phyloP scores from a whole-genome alignment of 768 basidiomycete species.

The Baorangia bicolor region DNA sequence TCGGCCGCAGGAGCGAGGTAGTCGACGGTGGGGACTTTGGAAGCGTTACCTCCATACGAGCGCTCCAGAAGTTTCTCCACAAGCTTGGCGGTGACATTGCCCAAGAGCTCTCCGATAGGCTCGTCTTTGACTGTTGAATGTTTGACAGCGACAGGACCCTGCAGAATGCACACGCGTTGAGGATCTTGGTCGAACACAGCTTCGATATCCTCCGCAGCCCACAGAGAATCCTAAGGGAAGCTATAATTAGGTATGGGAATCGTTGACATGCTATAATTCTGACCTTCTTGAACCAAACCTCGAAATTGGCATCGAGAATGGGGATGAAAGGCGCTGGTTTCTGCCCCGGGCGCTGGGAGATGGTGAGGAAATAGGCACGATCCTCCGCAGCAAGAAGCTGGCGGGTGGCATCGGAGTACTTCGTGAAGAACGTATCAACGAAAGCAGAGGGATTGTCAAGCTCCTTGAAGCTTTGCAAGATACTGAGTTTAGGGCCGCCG shows the following conservation, averaged over 20 bases:
- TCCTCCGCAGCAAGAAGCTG: constrained; percentile 94
- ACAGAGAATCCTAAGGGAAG: constrained; percentile 78
- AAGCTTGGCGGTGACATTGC: constrained; percentile 78
- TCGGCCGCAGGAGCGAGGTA: constrained; percentile 68
- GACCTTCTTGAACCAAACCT: constrained; percentile 99
- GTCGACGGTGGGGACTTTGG: constrained; percentile 75
- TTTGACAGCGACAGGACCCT: constrained; percentile 94
- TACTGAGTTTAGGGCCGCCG: constrained; percentile 75
- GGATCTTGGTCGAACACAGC: constrained; percentile 99
- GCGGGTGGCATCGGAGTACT: constrained; percentile 76
- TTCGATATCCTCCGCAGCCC: constrained; percentile 98
- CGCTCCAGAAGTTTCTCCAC: constrained; percentile 75
- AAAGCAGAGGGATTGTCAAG: constrained; percentile 82
- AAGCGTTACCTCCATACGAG: constrained; percentile 74
- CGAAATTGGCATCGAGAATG: constrained; percentile 87
- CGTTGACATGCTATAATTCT: constrained; percentile 11
- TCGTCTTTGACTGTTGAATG: constrained; percentile 87
- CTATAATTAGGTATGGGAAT: constrained; percentile 10
- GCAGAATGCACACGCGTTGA: constrained; percentile 95
- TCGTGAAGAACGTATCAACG: constrained; percentile 78
- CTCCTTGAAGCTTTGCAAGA: constrained; percentile 77
- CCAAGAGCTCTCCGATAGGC: constrained; percentile 89
- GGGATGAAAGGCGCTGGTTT: constrained; percentile 99
- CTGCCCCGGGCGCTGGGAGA: constrained; percentile 93
- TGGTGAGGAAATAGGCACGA: constrained; percentile 92